Percentiles rank a stretch among this genome's conserved stretches.
phyloP scores from a whole-genome alignment of 148 eudicot genomes.

The Spergularia bocconei region DNA sequence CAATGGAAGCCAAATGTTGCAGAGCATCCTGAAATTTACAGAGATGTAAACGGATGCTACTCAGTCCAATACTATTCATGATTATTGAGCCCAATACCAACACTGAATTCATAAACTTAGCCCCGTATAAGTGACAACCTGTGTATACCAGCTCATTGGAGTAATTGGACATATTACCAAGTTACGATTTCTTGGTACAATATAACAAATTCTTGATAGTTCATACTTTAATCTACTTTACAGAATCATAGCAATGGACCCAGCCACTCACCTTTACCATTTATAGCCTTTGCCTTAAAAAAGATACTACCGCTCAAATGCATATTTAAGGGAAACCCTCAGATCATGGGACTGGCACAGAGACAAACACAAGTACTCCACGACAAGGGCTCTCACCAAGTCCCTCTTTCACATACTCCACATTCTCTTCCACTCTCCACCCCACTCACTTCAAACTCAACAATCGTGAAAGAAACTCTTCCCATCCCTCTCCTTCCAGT shows the following conservation, averaged over 20 bases:
- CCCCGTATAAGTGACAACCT: background rate
- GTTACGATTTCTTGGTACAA: background rate
- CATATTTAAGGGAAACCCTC: too few relatives aligned
- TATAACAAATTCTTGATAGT: background rate
- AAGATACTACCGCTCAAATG: too few relatives aligned
- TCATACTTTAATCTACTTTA: background rate
- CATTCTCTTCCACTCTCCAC: background rate
- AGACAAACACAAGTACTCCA: background rate
- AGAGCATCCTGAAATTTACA: conserved; percentile 64
- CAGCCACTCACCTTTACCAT: too few relatives aligned
- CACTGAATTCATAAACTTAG: background rate
- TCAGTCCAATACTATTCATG: background rate
- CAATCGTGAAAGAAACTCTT: background rate
- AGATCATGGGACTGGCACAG: too few relatives aligned
- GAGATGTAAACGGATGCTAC: conserved; percentile 1
- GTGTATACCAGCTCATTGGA: background rate
- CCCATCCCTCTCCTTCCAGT: background rate
- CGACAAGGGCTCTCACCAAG: background rate
- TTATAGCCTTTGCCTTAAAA: too few relatives aligned
- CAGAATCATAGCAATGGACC: background rate
- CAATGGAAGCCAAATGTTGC: conserved; percentile 80
- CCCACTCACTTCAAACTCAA: background rate
- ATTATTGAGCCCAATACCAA: background rate
- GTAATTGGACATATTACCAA: background rate
- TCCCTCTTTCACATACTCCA: background rate